Base-by-base conservation (phyloP, 2,329 filamentous ascomycete genomes). In the Fusarium sp. region DNA sequence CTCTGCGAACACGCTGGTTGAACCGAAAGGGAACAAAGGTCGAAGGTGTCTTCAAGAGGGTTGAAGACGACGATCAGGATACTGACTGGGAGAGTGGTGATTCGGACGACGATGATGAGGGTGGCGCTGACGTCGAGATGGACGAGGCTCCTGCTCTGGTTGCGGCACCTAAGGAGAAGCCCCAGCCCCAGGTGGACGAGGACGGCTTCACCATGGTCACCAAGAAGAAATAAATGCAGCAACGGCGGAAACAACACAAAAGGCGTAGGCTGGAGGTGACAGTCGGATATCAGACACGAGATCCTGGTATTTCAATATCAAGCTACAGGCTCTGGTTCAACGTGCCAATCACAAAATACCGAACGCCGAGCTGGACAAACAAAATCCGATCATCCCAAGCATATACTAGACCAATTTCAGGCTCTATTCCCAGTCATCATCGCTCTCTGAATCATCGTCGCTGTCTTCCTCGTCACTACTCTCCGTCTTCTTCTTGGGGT, bases 141-240 rank as follows among this genome's bases (percentile, higher is more conserved):
- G 87, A 83, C 43, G 91, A 94, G 66, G 92, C 91, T 38, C 89
- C 91, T 10, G 81, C 86, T 46, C 79, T 92, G 68, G 87, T 90
- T 43, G 77, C 84, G 42, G 83, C 78, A 47, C 83, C 84, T 16
- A 90, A 85, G 78, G 89, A 92, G 79, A 92, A 90, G 81, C 79
- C 84, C 18, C 86, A 88, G 77, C 91, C 92, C 0, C 89, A 93
- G 78, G 85, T 95, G 47, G 92, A 95, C 79, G 92, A 94, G 72
- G 92, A 95, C 76, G 92, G 92, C 7, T 95, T 95, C 78, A 93
- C 90, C 18, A 93, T 87, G 80, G 92, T 94, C 71, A 87, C 89
- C 59, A 86, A 88, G 75, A 92, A 85, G 83, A 86, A 79, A 82
- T 66, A 66, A 56, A 45, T 8, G 27, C 27, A 38, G 34, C 55